Conservation (phyloP, 345 rosid species). For the Aquilaria malaccensis region DNA sequence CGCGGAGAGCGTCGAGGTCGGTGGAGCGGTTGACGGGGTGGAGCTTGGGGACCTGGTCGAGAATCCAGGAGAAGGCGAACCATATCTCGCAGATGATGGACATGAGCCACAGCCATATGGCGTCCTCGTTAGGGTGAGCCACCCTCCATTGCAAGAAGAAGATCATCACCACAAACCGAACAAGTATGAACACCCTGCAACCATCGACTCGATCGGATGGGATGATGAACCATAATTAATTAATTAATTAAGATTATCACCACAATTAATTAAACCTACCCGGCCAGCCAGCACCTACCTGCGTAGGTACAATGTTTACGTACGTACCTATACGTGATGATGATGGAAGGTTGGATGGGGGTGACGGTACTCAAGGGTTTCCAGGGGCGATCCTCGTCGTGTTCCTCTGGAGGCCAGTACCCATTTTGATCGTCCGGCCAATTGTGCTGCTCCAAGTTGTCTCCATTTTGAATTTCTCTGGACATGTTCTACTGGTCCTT, state of each 20-base stretch:
- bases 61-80: conserved; percentile 87
- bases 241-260: too few species aligned
- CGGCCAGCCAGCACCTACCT: too few species aligned
- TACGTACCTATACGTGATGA: conserved; percentile 64
- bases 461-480: conserved; percentile 44
- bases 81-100: conserved; percentile 70
- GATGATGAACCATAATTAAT: too few species aligned
- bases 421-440: conserved; percentile 86
- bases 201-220: background rate
- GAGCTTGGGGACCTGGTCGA: conserved; percentile 77
- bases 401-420: conserved; percentile 66
- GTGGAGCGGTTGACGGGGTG: conserved; percentile 68
- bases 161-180: conserved; percentile 51
- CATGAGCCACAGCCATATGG: conserved; percentile 78
- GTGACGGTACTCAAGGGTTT: conserved; percentile 56
- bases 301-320: background rate
- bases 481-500: conserved; percentile 28
- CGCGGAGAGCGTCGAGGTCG: conserved; percentile 62
- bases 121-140: conserved; percentile 59
- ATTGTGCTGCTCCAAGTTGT: conserved; percentile 60
- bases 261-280: too few species aligned
- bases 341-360: conserved; percentile 42
- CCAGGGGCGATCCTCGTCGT: conserved; percentile 73
- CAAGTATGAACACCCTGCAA: conserved; percentile 37
- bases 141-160: conserved; percentile 81